Evolutionary conservation across 2,329 filamentous ascomycete genomes (phyloP), one percentile per base, ranked within the genome.

Genomic region (Fusarium guadeloupense): DNA sequence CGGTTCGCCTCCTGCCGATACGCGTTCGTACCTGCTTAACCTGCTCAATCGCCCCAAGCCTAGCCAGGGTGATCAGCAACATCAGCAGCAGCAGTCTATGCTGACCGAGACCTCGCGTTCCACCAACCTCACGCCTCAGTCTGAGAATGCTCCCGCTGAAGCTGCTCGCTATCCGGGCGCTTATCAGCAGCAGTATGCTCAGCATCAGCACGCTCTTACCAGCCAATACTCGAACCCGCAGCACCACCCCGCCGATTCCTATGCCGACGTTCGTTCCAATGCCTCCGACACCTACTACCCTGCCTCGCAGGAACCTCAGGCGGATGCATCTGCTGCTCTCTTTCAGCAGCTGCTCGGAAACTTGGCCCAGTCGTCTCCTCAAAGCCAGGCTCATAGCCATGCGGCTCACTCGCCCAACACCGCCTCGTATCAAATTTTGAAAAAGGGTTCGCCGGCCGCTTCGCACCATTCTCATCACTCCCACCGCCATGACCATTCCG

Each of bases 21-120:
- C 93, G 5, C 91, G 96, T 75, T 89, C 94, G 62, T 91, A 95
- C 71, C 82, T 99, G 41, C 86, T 98, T 60, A 90, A 92, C 68
- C 82, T 98, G 54, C 84, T 99, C 62, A 95, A 93, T 71, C 88
- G 90, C 42, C 88, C 90, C 46, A 93, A 89, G 77, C 86, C 86
- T 12, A 80, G 82, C 54, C 86, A 89, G 73, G 80, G 78, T 41
- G 84, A 87, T 40, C 77, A 78, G 58, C 71, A 77, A 59, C 70
- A 75, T 19, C 51, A 87, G 40, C 77, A 78, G 58, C 71, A 77
- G 60, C 70, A 75, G 28, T 51, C 54, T 6, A 67, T 76, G 47
- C 45, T 79, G 58, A 71, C 74, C 46, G 81, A 83, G 59, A 69
- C 76, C 12, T 73, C 78, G 19, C 78, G 80, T 49, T 76, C 78